These are phyloP conservation scores for Candida yuanshanica DNA, from an alignment of 805 yeast species.

Conservation along the genomic window DNA sequence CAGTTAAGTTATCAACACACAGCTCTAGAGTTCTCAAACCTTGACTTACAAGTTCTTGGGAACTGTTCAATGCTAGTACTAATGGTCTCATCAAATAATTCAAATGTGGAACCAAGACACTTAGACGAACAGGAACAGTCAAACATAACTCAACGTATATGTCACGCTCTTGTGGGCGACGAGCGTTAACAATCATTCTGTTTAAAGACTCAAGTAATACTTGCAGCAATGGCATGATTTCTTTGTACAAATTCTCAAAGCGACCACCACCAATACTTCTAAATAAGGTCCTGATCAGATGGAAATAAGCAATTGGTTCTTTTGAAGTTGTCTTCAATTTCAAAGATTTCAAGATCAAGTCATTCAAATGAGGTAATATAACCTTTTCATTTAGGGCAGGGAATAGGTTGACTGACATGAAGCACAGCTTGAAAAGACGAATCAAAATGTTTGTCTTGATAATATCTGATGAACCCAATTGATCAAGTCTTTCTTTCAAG, in stretches of 20 bases:
- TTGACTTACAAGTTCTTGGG: slow-evolving; percentile 88
- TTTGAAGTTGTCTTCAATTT: slow-evolving; percentile 76
- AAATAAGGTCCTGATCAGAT: slow-evolving; percentile 81
- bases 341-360: slow-evolving; percentile 74
- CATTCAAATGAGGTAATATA: slow-evolving; percentile 80
- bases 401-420: slow-evolving; percentile 91
- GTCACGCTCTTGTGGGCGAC: slow-evolving; percentile 87
- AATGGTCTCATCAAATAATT: slow-evolving; percentile 86
- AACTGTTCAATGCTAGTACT: slow-evolving; percentile 83
- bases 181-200: slow-evolving; percentile 73
- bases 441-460: slow-evolving; percentile 76
- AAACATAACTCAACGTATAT: slow-evolving; percentile 91
- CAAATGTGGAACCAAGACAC: slow-evolving; percentile 90
- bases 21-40: slow-evolving; percentile 92
- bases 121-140: slow-evolving; percentile 91
- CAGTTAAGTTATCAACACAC: slow-evolving; percentile 93
- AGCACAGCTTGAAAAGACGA: slow-evolving; percentile 83
- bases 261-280: slow-evolving; percentile 96
- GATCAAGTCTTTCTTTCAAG: slow-evolving; percentile 64
- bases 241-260: slow-evolving; percentile 87
- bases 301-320: slow-evolving; percentile 87
- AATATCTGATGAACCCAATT: slow-evolving; percentile 75
- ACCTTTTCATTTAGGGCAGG: slow-evolving; percentile 86
- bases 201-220: slow-evolving; percentile 81
- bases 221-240: slow-evolving; percentile 86